phyloP scores from a whole-genome alignment of 768 basidiomycete species.

The Clathrus columnatus region DNA sequence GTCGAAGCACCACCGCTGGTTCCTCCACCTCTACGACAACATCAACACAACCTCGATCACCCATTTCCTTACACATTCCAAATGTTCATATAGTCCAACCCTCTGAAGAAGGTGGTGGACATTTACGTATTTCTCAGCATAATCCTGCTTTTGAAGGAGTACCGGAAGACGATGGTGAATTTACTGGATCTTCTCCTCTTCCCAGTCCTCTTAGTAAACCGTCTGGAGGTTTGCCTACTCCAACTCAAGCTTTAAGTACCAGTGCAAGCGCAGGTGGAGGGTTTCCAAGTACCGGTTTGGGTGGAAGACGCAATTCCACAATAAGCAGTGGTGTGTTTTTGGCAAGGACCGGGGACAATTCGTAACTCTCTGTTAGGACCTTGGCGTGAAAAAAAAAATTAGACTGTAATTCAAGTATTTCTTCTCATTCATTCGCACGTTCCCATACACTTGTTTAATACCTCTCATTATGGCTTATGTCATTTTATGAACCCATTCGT shows the following conservation, averaged over 20 bases:
- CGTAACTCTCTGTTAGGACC: not conserved
- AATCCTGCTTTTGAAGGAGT: not conserved
- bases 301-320: conserved; percentile 23
- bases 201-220: conserved; percentile 6
- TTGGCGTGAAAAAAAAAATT: conserved; percentile 18
- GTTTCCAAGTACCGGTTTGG: conserved; percentile 26
- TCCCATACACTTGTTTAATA: no score
- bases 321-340: conserved; percentile 35
- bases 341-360: conserved; percentile 28
- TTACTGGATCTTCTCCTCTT: not conserved
- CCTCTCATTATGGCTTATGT: no score
- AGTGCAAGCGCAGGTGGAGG: not conserved
- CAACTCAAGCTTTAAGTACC: conserved; percentile 29
- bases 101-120: conserved; percentile 23
- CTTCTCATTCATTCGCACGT: not conserved
- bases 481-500: no score
- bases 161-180: conserved; percentile 1
- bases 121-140: conserved; percentile 19
- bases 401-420: not conserved
- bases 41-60: conserved; percentile 20
- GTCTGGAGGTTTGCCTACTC: conserved; percentile 28
- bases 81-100: conserved; percentile 24
- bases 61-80: conserved; percentile 23
- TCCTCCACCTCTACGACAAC: conserved; percentile 35
- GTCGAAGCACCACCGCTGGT: conserved; percentile 25